Evolutionary conservation across 805 yeast genomes (phyloP).

Genomic region (Torulaspora indica): DNA sequence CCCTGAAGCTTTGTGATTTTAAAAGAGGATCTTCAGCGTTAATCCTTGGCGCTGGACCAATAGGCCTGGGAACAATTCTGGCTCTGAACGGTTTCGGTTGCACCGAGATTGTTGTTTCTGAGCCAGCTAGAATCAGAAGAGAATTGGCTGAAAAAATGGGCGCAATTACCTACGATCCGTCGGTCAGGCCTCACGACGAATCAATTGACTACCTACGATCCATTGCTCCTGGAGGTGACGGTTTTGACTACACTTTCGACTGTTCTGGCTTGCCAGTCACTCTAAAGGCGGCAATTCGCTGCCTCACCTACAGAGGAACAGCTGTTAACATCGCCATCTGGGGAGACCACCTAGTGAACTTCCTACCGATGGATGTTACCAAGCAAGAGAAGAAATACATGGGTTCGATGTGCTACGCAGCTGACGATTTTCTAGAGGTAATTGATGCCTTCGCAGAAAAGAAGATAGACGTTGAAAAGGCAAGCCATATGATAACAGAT

Average conservation of each 20-base stretch:
- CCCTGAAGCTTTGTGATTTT: conserved; percentile 46
- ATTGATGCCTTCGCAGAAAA: conserved; percentile 48
- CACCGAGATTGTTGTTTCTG: conserved; percentile 48
- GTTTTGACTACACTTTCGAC: conserved; percentile 49
- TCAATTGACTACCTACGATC: conserved; percentile 38
- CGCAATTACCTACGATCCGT: conserved; percentile 49
- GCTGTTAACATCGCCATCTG: conserved; percentile 65
- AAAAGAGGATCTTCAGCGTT: conserved; percentile 44
- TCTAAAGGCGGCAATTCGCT: conserved; percentile 46
- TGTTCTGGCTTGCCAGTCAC: conserved; percentile 52
- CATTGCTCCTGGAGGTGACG: conserved; percentile 42
- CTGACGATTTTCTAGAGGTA: conserved; percentile 55
- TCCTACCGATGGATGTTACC: conserved; percentile 54
- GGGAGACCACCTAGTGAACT: conserved; percentile 47
- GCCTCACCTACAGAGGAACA: conserved; percentile 50
- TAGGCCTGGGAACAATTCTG: conserved; percentile 54
- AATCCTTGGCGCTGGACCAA: conserved; percentile 60
- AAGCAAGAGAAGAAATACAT: conserved; percentile 50
- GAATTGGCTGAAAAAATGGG: conserved; percentile 47
- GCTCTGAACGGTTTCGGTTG: conserved; percentile 54
- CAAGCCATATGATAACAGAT: conserved; percentile 49
- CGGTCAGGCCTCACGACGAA: conserved; percentile 35
- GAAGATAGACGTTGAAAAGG: conserved; percentile 41
- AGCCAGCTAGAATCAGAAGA: conserved; percentile 50
- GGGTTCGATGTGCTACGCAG: conserved; percentile 61